These are phyloP conservation scores for Botrytis sinoallii DNA, from an alignment of 2,329 filamentous ascomycete genomes.

Conservation along the genomic window DNA sequence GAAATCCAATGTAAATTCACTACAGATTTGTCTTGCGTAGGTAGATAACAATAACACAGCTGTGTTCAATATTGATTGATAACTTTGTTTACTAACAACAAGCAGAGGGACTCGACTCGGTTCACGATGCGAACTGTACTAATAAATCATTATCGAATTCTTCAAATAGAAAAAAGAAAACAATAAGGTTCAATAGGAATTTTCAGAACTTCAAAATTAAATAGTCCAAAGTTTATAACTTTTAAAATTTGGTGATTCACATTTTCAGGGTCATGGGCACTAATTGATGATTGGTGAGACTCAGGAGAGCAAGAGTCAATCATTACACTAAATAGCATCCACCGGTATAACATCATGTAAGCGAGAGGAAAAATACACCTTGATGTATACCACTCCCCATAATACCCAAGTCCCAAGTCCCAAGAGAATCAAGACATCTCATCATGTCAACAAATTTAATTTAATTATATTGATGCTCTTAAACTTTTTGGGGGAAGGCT, in stretches of 20 bases:
- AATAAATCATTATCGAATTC: background rate
- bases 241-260: background rate
- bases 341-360: background rate
- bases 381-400: background rate
- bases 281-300: background rate
- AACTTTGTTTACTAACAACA: background rate
- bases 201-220: background rate
- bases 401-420: background rate
- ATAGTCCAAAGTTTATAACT: background rate
- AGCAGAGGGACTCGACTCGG: background rate
- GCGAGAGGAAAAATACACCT: background rate
- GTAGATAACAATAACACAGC: background rate
- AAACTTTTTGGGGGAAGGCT: background rate
- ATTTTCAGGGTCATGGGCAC: background rate
- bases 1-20: background rate
- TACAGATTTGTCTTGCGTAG: background rate
- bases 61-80: background rate
- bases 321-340: background rate
- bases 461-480: background rate
- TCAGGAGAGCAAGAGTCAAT: background rate
- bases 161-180: background rate
- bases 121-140: background rate
- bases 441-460: background rate
- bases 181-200: background rate
- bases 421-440: background rate